Base-by-base conservation (phyloP, 2,329 filamentous ascomycete species). In the Pseudogymnoascus sp. region DNA sequence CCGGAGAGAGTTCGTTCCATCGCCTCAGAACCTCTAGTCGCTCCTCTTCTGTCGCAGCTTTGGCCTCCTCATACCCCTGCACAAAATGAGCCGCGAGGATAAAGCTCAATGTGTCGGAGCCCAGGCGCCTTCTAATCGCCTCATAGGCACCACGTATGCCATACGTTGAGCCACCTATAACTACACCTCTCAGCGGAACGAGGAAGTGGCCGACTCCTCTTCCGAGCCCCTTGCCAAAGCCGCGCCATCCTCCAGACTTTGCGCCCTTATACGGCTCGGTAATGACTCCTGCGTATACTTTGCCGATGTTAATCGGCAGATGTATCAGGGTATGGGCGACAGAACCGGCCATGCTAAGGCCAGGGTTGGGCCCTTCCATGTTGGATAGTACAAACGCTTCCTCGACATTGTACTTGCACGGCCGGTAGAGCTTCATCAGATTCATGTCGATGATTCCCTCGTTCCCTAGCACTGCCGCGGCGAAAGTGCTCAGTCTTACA, bases 401-500 rank as follows among this genome's bases (percentile, higher is more conserved):
- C 35, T 62, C 62, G 2, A 66, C 63, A 2, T 65, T 21, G 44
- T 65, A 65, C 21, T 65, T 59, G 58, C 48, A 65, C 10, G 64
- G 64, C 31, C 62, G 64, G 42, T 65, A 65, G 3, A 65, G 48
- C 36, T 60, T 62, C 15, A 65, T 44, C 17, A 62, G 55, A 41
- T 65, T 64, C 48, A 55, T 55, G 60, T 86, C 79, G 4, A 93
- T 66, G 29, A 85, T 73, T 0, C 83, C 84, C 65, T 83, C 80
- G 9, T 86, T 81, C 0, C 86, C 84, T 27, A 92, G 74, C 0
- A 85, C 80, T 2, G 85, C 79, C 2, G 87, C 89, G 9, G 88
- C 89, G 64, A 93, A 79, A 0, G 88, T 79, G 68, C 88, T 91
- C n/a, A 94, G 75, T 0, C 48, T 55, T n/a, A 55, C n/a, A 55